Conservation (phyloP, 768 basidiomycete species). For the Gautieria morchelliformis region DNA sequence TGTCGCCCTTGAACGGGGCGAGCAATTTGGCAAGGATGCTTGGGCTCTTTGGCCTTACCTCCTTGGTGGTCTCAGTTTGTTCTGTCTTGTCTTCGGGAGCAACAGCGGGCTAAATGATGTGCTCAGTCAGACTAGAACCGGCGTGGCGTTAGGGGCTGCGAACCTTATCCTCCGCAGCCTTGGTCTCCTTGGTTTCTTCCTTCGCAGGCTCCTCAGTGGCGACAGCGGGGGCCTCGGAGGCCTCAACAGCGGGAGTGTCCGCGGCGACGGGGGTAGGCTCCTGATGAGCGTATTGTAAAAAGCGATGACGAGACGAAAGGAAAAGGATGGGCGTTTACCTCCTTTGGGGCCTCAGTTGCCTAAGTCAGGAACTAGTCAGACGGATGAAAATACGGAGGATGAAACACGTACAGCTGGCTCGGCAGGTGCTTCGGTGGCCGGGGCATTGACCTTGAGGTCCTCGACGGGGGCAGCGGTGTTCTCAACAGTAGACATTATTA, state of each 20-base stretch:
- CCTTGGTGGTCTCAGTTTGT: slow-evolving; percentile 31
- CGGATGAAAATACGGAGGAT: slow-evolving; percentile 30
- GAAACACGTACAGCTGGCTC: slow-evolving; percentile 40
- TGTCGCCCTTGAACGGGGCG: slow-evolving; percentile 55
- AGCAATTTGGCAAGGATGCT: slow-evolving; percentile 69
- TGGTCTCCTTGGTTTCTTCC: slow-evolving; percentile 31
- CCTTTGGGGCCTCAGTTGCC: slow-evolving; percentile 29
- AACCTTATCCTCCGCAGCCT: slow-evolving; percentile 10
- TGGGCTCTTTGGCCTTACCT: slow-evolving; percentile 75
- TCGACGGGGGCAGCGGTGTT: slow-evolving; percentile 11
- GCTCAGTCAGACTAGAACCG: not conserved
- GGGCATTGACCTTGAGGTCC: slow-evolving; percentile 5
- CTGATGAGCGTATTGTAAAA: slow-evolving; percentile 14
- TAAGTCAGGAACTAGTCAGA: slow-evolving; percentile 22
- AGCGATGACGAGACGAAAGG: slow-evolving; percentile 23
- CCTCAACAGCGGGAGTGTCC: slow-evolving; percentile 24
- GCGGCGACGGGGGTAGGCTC: slow-evolving; percentile 18
- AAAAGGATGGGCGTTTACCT: slow-evolving; percentile 23
- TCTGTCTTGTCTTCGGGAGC: slow-evolving; percentile 32
- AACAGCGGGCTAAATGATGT: slow-evolving; percentile 27
- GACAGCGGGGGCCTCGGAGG: slow-evolving; percentile 25
- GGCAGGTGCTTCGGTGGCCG: slow-evolving; percentile 45
- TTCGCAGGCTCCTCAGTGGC: slow-evolving; percentile 24
- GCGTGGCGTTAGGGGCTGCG: slow-evolving; percentile 10
- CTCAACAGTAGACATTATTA: slow-evolving; percentile 64